Percentiles rank a stretch among this genome's conserved stretches.
These are phyloP conservation scores for Henckelia pumila DNA, from an alignment of 257 asterid species.

Conservation along the genomic window DNA sequence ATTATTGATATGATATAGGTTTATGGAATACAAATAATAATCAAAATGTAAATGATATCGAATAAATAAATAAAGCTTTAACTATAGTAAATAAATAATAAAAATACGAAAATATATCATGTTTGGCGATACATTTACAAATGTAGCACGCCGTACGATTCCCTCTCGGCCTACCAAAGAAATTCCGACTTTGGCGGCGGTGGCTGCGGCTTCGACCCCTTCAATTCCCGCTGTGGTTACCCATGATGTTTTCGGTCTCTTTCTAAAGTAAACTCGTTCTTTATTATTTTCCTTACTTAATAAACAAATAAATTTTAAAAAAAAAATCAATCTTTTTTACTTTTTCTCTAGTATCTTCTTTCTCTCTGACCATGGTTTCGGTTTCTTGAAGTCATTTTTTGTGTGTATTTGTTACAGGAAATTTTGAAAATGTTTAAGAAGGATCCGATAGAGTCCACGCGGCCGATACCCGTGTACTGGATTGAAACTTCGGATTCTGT, in stretches of 20 bases:
- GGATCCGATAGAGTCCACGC: constrained; percentile 32
- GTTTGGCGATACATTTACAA: no score
- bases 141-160: background rate
- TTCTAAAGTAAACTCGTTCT: background rate
- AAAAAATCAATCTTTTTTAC: no score
- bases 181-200: constrained; percentile 36
- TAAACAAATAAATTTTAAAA: background rate
- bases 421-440: constrained; percentile 50
- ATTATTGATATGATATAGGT: no score
- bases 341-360: background rate
- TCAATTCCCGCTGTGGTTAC: constrained; percentile 20
- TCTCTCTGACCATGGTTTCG: constrained; percentile 6
- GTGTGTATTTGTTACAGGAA: constrained; percentile 36
- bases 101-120: no score
- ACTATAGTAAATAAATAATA: no score
- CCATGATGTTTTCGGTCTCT: constrained; percentile 43
- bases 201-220: background rate
- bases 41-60: no score
- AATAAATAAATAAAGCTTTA: no score
- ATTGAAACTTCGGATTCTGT: constrained; percentile 72
- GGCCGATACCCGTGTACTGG: constrained; percentile 64
- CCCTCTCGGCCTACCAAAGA: background rate
- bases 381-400: constrained; percentile 3
- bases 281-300: background rate
- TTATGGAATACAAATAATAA: no score